A percentile compares a stretch with the other conserved stretches of the same genome.
phyloP scores from a whole-genome alignment of 441 rosid species.

The Corymbia citriodora region DNA sequence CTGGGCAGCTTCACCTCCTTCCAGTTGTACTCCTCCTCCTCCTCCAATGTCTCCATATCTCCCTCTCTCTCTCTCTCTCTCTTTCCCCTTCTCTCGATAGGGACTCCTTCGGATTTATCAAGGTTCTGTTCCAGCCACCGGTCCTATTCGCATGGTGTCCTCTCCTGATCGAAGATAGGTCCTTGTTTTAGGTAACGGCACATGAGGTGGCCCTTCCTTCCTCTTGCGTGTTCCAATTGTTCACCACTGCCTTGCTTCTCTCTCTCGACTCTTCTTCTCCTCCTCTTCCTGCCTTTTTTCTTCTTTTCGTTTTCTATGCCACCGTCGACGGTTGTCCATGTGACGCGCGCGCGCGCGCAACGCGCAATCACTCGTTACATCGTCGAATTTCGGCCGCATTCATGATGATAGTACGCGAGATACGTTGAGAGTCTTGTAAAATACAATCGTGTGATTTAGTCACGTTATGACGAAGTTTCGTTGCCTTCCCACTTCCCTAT shows the following conservation, averaged over 20 bases:
- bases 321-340: not conserved
- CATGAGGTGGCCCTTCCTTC: not conserved
- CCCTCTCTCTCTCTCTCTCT: not conserved
- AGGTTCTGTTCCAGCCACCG: not conserved
- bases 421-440: no score
- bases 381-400: no score
- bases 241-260: not conserved
- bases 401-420: no score
- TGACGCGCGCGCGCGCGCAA: not conserved
- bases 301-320: not conserved
- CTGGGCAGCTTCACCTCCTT: slow-evolving; percentile 58
- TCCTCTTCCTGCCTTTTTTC: not conserved
- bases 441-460: no score
- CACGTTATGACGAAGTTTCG: no score
- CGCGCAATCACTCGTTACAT: no score
- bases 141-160: not conserved
- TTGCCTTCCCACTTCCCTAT: no score
- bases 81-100: not conserved
- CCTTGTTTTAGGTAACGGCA: not conserved
- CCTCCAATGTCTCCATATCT: slow-evolving; percentile 45
- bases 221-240: not conserved
- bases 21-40: slow-evolving; percentile 54
- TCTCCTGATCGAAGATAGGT: not conserved
- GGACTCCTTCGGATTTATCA: not conserved
- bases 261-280: not conserved